A percentile compares a stretch with the other conserved stretches of the same genome.
phyloP scores from a whole-genome alignment of 108 stramenopile species.

The Nannochloropsis oceanica region DNA sequence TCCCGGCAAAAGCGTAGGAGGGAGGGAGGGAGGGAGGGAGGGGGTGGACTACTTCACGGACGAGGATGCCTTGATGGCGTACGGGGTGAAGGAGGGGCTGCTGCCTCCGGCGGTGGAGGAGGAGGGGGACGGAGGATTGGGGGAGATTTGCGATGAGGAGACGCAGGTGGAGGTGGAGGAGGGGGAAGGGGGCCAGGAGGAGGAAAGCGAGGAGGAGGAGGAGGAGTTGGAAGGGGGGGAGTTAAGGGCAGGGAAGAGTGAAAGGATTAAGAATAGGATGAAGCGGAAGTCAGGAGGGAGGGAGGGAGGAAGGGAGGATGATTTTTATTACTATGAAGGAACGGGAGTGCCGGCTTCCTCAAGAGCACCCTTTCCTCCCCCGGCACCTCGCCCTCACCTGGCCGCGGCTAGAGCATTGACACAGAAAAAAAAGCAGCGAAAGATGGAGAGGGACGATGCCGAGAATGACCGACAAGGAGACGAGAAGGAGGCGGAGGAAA shows the following conservation, averaged over 20 bases:
- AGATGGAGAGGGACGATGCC: too few species aligned
- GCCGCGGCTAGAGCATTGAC: too few species aligned
- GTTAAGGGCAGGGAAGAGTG: not conserved
- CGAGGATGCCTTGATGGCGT: not conserved
- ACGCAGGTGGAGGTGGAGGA: not conserved
- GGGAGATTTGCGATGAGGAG: not conserved
- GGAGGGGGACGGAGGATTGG: not conserved
- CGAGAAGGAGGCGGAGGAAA: not conserved
- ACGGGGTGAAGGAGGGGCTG: not conserved
- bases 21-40: not conserved
- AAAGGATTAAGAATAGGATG: not conserved
- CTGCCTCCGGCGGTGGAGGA: not conserved
- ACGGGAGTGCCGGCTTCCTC: too few species aligned
- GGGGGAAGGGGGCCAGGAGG: not conserved
- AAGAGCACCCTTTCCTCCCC: too few species aligned
- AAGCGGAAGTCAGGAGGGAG: not conserved
- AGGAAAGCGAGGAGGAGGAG: not conserved
- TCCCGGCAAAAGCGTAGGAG: not conserved
- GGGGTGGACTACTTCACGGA: not conserved
- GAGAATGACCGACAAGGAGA: not conserved
- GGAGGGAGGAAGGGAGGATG: not conserved
- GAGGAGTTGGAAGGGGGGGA: not conserved
- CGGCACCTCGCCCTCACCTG: too few species aligned
- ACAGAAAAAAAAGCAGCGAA: too few species aligned
- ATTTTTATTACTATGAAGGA: too few species aligned